Percentiles rank a stretch among this genome's conserved stretches.
phyloP scores from a whole-genome alignment of 768 basidiomycete species.

The Clavaria fumosa region DNA sequence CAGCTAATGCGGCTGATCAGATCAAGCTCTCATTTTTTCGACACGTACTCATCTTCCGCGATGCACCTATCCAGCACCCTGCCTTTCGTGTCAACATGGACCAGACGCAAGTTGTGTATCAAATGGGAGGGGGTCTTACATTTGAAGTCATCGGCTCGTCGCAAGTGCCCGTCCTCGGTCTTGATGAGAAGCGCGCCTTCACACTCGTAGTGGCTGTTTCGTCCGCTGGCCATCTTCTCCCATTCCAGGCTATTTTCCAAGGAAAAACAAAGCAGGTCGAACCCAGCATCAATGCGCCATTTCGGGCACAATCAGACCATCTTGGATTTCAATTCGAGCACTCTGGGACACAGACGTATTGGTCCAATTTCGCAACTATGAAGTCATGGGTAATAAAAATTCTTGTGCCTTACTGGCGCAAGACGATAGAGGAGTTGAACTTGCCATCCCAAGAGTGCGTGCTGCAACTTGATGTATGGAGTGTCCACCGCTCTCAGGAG shows the following conservation, averaged over 20 bases:
- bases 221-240: constrained; percentile 15
- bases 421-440: constrained; percentile 6
- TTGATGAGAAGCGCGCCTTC: constrained; percentile 19
- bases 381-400: constrained; percentile 12
- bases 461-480: constrained; percentile 21
- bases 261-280: constrained; percentile 11
- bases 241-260: constrained; percentile 19
- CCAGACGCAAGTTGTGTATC: constrained; percentile 20
- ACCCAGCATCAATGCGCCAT: constrained; percentile 5
- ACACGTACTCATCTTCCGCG: constrained; percentile 6
- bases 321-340: constrained; percentile 11
- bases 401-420: constrained; percentile 11
- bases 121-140: constrained; percentile 15
- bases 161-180: constrained; percentile 17
- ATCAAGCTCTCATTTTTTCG: constrained; percentile 7
- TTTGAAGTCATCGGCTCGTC: constrained; percentile 9
- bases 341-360: constrained; percentile 14
- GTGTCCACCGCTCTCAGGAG: constrained; percentile 22
- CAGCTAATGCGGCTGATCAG: constrained; percentile 11
- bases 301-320: constrained; percentile 13
- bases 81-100: constrained; percentile 21
- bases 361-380: constrained; percentile 16
- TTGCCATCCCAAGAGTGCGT: constrained; percentile 16
- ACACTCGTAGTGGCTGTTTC: constrained; percentile 16
- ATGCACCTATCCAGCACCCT: constrained; percentile 9